Evolutionary conservation across 768 basidiomycete genomes (phyloP).

Genomic region (Leucosporidium creatinivorum): DNA sequence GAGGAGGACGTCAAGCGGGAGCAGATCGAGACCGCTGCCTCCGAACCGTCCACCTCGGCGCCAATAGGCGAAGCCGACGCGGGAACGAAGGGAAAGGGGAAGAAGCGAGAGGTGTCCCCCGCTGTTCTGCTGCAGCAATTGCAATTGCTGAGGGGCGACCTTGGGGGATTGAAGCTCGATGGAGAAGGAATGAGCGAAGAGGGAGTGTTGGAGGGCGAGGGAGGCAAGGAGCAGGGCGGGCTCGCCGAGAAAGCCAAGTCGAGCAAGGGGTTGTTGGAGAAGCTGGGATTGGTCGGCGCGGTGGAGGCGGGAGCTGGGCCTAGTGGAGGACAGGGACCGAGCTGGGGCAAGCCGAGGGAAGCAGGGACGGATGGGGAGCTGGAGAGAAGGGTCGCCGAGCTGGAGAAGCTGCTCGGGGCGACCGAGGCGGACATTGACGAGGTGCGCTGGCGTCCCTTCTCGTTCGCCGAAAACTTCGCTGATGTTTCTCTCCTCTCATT

Average conservation of each 20-base stretch:
- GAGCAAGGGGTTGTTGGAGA: constrained; percentile 26
- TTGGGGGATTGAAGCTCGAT: constrained; percentile 10
- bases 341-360: constrained; percentile 25
- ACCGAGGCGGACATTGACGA: constrained; percentile 73
- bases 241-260: constrained; percentile 23
- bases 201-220: constrained; percentile 20
- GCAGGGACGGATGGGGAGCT: constrained; percentile 43
- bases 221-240: constrained; percentile 8
- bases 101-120: constrained; percentile 28
- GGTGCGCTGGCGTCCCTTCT: constrained; percentile 47
- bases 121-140: constrained; percentile 34
- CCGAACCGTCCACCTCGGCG: constrained; percentile 40
- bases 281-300: constrained; percentile 25
- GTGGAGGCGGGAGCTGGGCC: not conserved
- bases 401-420: constrained; percentile 77
- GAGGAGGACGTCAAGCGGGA: constrained; percentile 59
- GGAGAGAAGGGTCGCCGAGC: constrained; percentile 71
- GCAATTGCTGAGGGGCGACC: constrained; percentile 28
- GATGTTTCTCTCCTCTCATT: not conserved
- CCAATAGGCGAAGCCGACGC: constrained; percentile 60
- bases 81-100: constrained; percentile 46
- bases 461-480: not conserved
- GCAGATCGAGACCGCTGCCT: constrained; percentile 39
- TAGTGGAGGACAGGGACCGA: not conserved
- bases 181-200: not conserved